Evolutionary conservation across 129 eudicot species (phyloP), one percentile per base, ranked within the genome.

Genomic region (Cynara cardunculus): DNA sequence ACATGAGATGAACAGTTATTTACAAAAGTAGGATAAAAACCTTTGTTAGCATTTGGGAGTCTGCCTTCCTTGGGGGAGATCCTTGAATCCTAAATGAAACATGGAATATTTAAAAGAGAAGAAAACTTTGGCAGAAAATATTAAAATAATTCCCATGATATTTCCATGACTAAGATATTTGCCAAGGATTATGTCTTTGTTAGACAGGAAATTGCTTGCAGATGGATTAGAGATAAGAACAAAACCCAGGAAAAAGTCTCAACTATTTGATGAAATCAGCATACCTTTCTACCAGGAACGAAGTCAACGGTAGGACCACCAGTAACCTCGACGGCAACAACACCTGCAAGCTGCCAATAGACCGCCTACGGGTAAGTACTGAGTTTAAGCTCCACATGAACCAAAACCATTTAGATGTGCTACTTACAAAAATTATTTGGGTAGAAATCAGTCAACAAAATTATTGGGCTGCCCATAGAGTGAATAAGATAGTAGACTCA

Each of bases 261-360:
- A n/a, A 11, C 13, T 25, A 12, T 14, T 11, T 30, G 71, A 25
- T 12, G 18, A 71, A 44, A 30, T 72, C 25, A 44, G 22, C 74
- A 61, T 86, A 92, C 97, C 94, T 83, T 86, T 83, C 97, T 90
- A 41, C 97, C 94, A 76, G 94, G 91, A 83, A 83, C 86, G 79
- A 89, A 92, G 18, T 81, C 74, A 78, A 92, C 77, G 13, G 91
- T 85, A n/a, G 97, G 94, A 71, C 97, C 97, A 11, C 94, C 97
- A 46, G 97, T 86, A 28, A 92, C 91, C 87, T 92, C 94, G 74
- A 92, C 94, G 10, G 97, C 97, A 32, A 88, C 92, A 56, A 89
- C 90, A 59, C 97, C 97, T 30, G 94, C 97, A 78, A 88, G 97
- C 94, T 92, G 81, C 73, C 30, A 72, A 69, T 69, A 69, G 12